Percentiles rank a stretch among this genome's conserved stretches.
Evolutionary conservation across 805 yeast species (phyloP).

Genomic region (Metschnikowia sp.): DNA sequence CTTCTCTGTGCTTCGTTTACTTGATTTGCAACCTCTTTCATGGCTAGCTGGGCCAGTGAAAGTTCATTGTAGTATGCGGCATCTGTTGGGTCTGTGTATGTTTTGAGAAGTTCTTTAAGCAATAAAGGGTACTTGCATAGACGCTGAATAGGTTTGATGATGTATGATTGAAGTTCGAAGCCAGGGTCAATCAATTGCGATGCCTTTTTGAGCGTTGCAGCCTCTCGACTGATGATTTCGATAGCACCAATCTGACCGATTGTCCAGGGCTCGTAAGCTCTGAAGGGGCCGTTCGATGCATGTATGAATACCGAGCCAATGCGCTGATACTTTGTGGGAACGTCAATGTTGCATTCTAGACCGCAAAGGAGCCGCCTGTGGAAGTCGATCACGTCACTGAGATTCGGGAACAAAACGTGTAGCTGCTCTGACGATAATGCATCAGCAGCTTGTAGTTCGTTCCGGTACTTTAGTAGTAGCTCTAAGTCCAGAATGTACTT

Average conservation of each 20-base stretch:
- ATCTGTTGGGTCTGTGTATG: conserved; percentile 35
- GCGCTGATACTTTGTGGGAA: conserved; percentile 72
- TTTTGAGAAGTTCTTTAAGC: conserved; percentile 68
- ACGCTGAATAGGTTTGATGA: conserved; percentile 93
- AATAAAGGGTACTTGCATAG: conserved; percentile 92
- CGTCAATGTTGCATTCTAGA: conserved; percentile 78
- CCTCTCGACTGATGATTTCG: conserved; percentile 68
- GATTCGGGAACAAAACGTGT: conserved; percentile 79
- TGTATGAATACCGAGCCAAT: conserved; percentile 86
- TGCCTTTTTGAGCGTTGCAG: conserved; percentile 50
- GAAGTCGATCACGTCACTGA: conserved; percentile 80
- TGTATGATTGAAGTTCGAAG: conserved; percentile 82
- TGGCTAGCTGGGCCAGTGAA: conserved; percentile 62
- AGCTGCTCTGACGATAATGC: conserved; percentile 74
- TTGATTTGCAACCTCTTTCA: conserved; percentile 79
- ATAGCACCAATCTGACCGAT: conserved; percentile 85
- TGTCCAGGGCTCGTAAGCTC: conserved; percentile 91
- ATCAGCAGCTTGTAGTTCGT: conserved; percentile 63
- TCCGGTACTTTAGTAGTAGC: conserved; percentile 61
- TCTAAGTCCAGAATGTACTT: conserved; percentile 91
- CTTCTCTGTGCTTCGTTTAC: conserved; percentile 93
- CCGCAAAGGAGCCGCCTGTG: conserved; percentile 88
- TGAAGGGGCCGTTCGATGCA: conserved; percentile 75
- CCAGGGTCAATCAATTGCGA: conserved; percentile 71
- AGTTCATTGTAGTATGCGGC: conserved; percentile 55